Conservation (phyloP, 495 filamentous ascomycete genomes). For the Aeminium ludgeri region DNA sequence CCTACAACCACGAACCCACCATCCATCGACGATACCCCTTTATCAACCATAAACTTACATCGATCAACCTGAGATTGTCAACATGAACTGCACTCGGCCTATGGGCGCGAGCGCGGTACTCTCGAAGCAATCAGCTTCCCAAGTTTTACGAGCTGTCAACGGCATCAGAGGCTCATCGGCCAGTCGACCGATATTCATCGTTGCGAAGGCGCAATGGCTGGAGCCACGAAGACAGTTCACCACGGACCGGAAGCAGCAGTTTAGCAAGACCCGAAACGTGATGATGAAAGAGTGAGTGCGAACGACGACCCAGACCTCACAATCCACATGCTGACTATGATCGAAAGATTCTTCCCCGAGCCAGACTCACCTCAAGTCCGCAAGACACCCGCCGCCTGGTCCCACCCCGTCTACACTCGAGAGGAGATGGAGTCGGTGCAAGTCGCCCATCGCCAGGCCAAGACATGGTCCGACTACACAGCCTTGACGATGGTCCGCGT, state of each 20-base stretch:
- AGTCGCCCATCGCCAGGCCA: constrained; percentile 50
- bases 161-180: constrained; percentile 10
- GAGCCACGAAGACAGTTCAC: constrained; percentile 17
- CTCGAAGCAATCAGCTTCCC: constrained; percentile 19
- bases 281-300: constrained; percentile 23
- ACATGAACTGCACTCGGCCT: constrained; percentile 14
- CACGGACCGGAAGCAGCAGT: constrained; percentile 9
- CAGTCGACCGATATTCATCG: constrained; percentile 15
- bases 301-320: too few relatives aligned
- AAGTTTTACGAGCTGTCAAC: constrained; percentile 19
- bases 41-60: too few relatives aligned
- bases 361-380: constrained; percentile 12
- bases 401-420: constrained; percentile 49
- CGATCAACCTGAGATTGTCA: too few relatives aligned
- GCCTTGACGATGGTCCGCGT: constrained; percentile 45
- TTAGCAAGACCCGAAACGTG: constrained; percentile 15
- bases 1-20: too few relatives aligned
- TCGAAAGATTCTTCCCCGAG: constrained; percentile 28
- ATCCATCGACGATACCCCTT: too few relatives aligned
- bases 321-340: too few relatives aligned
- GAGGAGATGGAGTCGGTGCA: constrained; percentile 45
- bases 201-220: constrained; percentile 10
- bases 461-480: constrained; percentile 49
- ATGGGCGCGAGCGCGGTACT: constrained; percentile 8
- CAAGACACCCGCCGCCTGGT: constrained; percentile 41